Conservation (phyloP, 2,329 filamentous ascomycete species). For the Verticillium nubilum region DNA sequence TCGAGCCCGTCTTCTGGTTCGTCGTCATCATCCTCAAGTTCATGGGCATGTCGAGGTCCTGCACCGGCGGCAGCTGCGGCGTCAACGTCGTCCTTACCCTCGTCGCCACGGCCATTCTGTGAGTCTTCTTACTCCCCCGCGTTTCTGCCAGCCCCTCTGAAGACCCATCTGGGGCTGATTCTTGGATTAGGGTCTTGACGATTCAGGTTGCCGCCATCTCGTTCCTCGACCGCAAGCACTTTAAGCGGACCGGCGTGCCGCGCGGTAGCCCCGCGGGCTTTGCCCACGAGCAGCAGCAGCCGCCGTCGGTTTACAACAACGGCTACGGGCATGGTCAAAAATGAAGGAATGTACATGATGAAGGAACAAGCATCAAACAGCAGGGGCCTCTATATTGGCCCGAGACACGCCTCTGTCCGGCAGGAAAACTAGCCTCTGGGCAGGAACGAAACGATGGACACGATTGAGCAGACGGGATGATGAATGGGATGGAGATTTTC, state of each 20-base stretch:
- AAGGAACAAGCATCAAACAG: neutral
- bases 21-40: conserved; percentile 17
- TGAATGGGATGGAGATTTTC: no score
- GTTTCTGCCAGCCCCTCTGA: no score
- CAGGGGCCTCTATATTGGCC: neutral
- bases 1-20: conserved; percentile 37
- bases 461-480: no score
- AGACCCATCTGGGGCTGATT: no score
- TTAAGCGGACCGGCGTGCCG: neutral
- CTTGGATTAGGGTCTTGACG: neutral
- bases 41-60: conserved; percentile 3
- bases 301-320: neutral
- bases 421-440: no score
- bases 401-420: no score
- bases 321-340: neutral
- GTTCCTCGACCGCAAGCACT: neutral
- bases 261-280: neutral
- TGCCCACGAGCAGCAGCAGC: neutral
- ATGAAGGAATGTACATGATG: neutral
- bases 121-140: neutral
- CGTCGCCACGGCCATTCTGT: neutral
- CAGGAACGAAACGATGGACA: no score
- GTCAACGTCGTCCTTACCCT: conserved; percentile 1
- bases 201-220: neutral
- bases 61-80: conserved; percentile 7